Evolutionary conservation across 805 yeast genomes (phyloP).

Genomic region (Monosporozyma unispora): DNA sequence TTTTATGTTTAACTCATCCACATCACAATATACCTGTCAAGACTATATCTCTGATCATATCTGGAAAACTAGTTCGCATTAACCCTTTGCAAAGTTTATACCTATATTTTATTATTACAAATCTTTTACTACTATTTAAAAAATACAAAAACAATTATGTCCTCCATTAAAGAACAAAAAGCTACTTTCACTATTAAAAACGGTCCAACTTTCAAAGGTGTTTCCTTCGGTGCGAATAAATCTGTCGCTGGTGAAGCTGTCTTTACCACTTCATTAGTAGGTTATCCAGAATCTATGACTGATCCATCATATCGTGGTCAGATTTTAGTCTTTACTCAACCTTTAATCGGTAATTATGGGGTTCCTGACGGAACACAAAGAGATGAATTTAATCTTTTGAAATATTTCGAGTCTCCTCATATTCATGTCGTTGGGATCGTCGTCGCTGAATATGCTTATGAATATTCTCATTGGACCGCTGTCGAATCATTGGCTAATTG

Average conservation of each 20-base stretch:
- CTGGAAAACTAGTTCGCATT: constrained; percentile 42
- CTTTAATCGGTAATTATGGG: constrained; percentile 96
- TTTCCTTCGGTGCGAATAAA: constrained; percentile 90
- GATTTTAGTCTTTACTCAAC: constrained; percentile 93
- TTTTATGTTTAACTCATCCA: constrained; percentile 28
- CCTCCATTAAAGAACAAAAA: constrained; percentile 38
- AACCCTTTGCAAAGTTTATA: constrained; percentile 7
- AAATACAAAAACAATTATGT: constrained; percentile 6
- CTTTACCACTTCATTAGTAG: constrained; percentile 94
- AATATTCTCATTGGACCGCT: constrained; percentile 99
- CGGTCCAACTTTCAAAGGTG: constrained; percentile 89
- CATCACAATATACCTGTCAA: constrained; percentile 34
- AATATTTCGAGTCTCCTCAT: constrained; percentile 84
- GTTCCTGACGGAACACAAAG: constrained; percentile 79
- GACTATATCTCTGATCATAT: constrained; percentile 44
- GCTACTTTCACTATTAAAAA: constrained; percentile 87
- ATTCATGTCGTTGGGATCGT: constrained; percentile 94
- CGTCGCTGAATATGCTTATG: constrained; percentile 89
- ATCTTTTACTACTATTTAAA: constrained; percentile 2
- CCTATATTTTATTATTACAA: neutral
- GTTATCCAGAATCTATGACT: constrained; percentile 98
- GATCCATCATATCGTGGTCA: constrained; percentile 98
- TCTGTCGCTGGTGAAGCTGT: constrained; percentile 96
- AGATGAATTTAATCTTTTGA: constrained; percentile 78
- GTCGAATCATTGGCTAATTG: constrained; percentile 90